Base-by-base conservation (phyloP, 257 asterid genomes). In the Linderniella brevidens region DNA sequence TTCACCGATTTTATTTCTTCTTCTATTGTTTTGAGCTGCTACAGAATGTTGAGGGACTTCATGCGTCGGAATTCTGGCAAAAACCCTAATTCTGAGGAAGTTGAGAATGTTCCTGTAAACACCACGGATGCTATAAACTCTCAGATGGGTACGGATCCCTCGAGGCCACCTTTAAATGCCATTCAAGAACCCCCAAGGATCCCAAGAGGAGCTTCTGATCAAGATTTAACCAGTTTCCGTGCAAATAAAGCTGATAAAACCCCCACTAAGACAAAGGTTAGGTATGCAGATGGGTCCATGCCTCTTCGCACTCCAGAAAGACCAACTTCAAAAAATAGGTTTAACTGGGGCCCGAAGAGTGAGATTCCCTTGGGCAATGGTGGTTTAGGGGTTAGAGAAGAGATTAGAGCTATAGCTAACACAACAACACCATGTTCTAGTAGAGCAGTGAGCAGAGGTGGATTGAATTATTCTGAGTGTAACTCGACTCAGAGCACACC, bases 11-110 rank as follows among this genome's bases (percentile, higher is more conserved):
- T 49, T 16, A 54, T 29, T 57, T 37, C 37, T 13, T 53, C 39
- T 53, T 13, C n/a, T n/a, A n/a, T 41, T 35, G 32, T 58, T 52
- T 49, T 57, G 48, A 53, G 37, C 11, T 54, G 37, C 35, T 43
- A 41, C 65, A 88, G 93, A 74, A 84, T 88, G 95, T 64, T 78
- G 82, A 76, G 92, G 73, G 94, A 88, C 49, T 69, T 76, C 75
- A 54, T 72, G 77, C 85, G 96, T 29, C 79, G 93, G 20, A 76
- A 84, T 55, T 54, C 80, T 38, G 73, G 75, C 41, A 77, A 71
- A 78, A 79, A 70, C 57, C 55, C 61, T 41, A 62, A 60, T 56
- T 36, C 62, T 9, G 93, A 79, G 79, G 98, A 90, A 63, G 70
- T 36, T 44, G 98, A 90, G 93, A 90, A 90, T 66, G 68, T 79